These are phyloP conservation scores for Cenococcum geophilum DNA, from an alignment of 495 filamentous ascomycete species.

Conservation along the genomic window DNA sequence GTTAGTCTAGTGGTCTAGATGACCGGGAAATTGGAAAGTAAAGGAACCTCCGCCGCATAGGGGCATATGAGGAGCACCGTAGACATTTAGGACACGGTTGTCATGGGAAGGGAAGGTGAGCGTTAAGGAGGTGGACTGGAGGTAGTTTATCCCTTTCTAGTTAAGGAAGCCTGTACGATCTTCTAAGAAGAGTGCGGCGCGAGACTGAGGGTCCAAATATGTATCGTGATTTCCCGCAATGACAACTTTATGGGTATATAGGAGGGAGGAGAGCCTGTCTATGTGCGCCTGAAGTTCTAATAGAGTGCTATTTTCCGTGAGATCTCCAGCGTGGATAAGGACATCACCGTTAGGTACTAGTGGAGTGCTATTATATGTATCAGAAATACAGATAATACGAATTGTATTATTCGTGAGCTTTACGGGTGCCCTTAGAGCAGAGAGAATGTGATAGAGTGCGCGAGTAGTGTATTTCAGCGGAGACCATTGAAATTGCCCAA, in stretches of 20 bases:
- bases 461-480: background rate
- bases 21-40: constrained; percentile 58
- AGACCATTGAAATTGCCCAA: constrained; percentile 1
- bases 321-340: constrained; percentile 81
- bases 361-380: constrained; percentile 66
- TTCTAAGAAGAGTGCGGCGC: constrained; percentile 35
- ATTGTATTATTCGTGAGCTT: constrained; percentile 45
- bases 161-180: constrained; percentile 40
- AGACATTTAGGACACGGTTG: constrained; percentile 46
- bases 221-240: constrained; percentile 82
- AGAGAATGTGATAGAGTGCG: background rate
- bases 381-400: constrained; percentile 77
- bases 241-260: constrained; percentile 69
- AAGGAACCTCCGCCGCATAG: constrained; percentile 50
- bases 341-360: constrained; percentile 70
- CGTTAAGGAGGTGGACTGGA: constrained; percentile 51
- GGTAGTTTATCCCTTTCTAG: constrained; percentile 53
- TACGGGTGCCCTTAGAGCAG: background rate
- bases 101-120: constrained; percentile 33
- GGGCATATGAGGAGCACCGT: constrained; percentile 58
- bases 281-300: constrained; percentile 61
- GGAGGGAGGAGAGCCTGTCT: constrained; percentile 66
- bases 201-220: constrained; percentile 57
- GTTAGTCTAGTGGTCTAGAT: constrained; percentile 52
- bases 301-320: constrained; percentile 62